These are phyloP conservation scores for Sisymbrium irio DNA, from an alignment of 345 rosid genomes.

Conservation along the genomic window DNA sequence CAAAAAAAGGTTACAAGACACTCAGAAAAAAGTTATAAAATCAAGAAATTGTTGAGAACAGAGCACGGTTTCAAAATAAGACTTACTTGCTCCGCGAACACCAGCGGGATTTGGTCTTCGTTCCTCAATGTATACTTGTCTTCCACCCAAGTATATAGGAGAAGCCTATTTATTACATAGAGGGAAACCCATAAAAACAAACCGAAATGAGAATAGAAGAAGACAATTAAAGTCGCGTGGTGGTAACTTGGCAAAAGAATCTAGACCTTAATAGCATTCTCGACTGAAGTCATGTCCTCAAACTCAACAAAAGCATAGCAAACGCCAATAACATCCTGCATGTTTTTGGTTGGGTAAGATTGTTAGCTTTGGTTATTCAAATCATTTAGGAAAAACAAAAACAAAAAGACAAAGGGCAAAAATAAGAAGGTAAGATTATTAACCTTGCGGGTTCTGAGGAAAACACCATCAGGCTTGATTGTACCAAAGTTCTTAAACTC, in stretches of 20 bases:
- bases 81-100: constrained; percentile 86
- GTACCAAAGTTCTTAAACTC: constrained; percentile 82
- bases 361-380: constrained; percentile 2
- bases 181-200: constrained; percentile 3
- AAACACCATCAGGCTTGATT: constrained; percentile 87
- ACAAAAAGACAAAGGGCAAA: not conserved
- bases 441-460: constrained; percentile 88
- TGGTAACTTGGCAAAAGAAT: not conserved
- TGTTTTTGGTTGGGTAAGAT: not conserved
- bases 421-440: constrained; percentile 4
- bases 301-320: constrained; percentile 98
- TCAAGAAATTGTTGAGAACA: not conserved
- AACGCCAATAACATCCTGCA: constrained; percentile 86
- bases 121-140: constrained; percentile 85
- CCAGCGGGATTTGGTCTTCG: constrained; percentile 84
- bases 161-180: constrained; percentile 59
- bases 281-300: constrained; percentile 81
- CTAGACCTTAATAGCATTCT: constrained; percentile 84
- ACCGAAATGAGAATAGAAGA: not conserved
- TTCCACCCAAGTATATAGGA: constrained; percentile 86
- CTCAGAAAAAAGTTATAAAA: not conserved
- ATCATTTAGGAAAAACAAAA: not conserved
- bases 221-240: not conserved
- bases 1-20: not conserved
- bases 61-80: not conserved